These are phyloP conservation scores for Pezicula radicicola DNA, from an alignment of 2,329 filamentous ascomycete species.

Conservation along the genomic window DNA sequence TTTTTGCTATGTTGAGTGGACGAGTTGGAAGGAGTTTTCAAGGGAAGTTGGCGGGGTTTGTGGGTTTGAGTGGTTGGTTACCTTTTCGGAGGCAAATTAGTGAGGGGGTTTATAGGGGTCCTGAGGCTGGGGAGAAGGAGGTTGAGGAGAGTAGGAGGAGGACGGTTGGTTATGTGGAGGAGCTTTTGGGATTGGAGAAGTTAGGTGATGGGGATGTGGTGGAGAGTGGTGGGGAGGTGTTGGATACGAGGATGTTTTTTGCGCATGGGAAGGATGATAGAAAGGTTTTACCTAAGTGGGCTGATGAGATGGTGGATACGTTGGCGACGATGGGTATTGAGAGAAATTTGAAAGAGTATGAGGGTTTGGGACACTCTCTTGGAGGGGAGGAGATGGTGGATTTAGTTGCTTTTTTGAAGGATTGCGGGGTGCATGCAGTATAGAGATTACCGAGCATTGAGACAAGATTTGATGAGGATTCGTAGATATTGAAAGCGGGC, in stretches of 20 bases:
- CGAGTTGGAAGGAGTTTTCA: background rate
- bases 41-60: constrained; percentile 8
- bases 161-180: background rate
- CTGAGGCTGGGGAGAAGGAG: background rate
- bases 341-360: constrained; percentile 3
- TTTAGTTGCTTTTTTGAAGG: constrained; percentile 10
- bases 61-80: constrained; percentile 24
- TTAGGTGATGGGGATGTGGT: background rate
- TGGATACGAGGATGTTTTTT: constrained; percentile 4
- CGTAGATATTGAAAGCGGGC: too few relatives aligned
- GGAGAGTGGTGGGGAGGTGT: background rate
- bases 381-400: constrained; percentile 10
- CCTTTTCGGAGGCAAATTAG: constrained; percentile 16
- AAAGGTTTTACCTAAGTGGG: constrained; percentile 21
- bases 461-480: too few relatives aligned
- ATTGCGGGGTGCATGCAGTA: constrained; percentile 5
- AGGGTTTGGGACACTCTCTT: constrained; percentile 15
- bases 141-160: background rate
- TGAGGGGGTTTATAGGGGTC: background rate
- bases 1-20: constrained; percentile 15
- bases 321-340: constrained; percentile 1
- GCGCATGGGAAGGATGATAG: constrained; percentile 18
- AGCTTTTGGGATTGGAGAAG: background rate
- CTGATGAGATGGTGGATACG: constrained; percentile 11
- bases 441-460: too few relatives aligned